phyloP scores from a whole-genome alignment of 495 filamentous ascomycete genomes.

The Halenospora varia region DNA sequence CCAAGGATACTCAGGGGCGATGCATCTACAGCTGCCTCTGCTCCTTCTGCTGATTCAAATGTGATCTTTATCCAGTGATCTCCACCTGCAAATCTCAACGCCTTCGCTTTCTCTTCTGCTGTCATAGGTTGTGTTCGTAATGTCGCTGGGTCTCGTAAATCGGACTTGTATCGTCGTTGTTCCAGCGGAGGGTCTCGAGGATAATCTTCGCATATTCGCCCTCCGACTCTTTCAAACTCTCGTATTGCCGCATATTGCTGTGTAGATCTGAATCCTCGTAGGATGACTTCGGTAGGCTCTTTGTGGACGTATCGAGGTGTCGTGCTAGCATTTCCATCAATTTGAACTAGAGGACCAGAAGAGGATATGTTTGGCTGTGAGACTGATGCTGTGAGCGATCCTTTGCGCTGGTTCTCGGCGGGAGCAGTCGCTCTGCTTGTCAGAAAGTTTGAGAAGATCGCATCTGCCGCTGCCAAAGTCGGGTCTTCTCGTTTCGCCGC shows the following conservation, averaged over 20 bases:
- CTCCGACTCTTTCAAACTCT: slow-evolving; percentile 75
- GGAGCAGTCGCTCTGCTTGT: slow-evolving; percentile 12
- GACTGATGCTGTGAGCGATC: slow-evolving; percentile 17
- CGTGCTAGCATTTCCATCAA: slow-evolving; percentile 16
- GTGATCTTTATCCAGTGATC: slow-evolving; percentile 92
- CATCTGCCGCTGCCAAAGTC: slow-evolving; percentile 48
- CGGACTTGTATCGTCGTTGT: slow-evolving; percentile 50
- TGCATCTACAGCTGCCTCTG: slow-evolving; percentile 67
- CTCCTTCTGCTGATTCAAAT: slow-evolving; percentile 76
- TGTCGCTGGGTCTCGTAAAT: slow-evolving; percentile 61
- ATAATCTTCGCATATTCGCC: slow-evolving; percentile 88
- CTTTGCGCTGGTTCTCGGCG: slow-evolving; percentile 18
- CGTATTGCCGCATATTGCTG: slow-evolving; percentile 81
- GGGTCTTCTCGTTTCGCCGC: slow-evolving; percentile 50
- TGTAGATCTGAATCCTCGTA: slow-evolving; percentile 74
- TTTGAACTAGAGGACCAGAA: background rate
- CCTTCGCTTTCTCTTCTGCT: slow-evolving; percentile 64
- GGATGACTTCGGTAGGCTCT: slow-evolving; percentile 74
- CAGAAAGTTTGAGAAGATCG: slow-evolving; percentile 30
- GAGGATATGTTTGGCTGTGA: slow-evolving; percentile 18
- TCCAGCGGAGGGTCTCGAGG: slow-evolving; percentile 61
- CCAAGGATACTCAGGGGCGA: slow-evolving; percentile 77
- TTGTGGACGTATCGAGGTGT: slow-evolving; percentile 45
- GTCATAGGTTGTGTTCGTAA: slow-evolving; percentile 55
- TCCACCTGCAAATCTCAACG: slow-evolving; percentile 71